Evolutionary conservation across 345 rosid species (phyloP).

Genomic region (Cardamine occulta): DNA sequence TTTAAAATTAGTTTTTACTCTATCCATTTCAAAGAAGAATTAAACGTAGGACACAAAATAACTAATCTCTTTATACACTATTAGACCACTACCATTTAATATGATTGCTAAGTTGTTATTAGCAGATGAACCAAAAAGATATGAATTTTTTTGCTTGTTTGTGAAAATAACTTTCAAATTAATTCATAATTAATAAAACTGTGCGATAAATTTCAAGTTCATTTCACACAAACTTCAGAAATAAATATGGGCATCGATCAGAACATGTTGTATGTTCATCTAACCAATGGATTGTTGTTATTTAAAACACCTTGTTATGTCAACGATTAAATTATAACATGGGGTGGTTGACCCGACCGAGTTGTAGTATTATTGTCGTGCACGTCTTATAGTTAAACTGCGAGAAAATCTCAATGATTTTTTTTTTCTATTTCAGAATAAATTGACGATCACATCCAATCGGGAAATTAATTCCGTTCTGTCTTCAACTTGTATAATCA

Average conservation of each 20-base stretch:
- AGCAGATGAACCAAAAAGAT: neutral
- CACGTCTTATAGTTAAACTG: slow-evolving; percentile 37
- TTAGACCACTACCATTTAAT: no score
- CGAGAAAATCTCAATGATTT: slow-evolving; percentile 10
- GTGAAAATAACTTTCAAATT: neutral
- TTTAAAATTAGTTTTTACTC: no score
- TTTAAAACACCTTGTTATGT: slow-evolving; percentile 32
- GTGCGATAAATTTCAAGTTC: neutral
- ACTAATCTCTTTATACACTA: no score
- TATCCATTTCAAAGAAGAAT: no score
- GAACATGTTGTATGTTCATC: slow-evolving; percentile 20
- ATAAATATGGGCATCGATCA: neutral
- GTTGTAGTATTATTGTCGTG: slow-evolving; percentile 41
- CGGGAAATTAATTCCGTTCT: neutral
- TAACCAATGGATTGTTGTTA: slow-evolving; percentile 25
- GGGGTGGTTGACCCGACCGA: slow-evolving; percentile 43
- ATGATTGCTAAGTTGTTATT: neutral
- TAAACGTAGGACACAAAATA: no score
- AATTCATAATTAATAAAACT: neutral
- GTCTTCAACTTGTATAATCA: neutral
- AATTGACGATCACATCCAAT: neutral
- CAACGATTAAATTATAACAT: slow-evolving; percentile 45
- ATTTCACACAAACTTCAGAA: neutral
- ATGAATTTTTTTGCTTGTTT: neutral
- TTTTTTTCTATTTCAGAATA: neutral